These are phyloP conservation scores for Tolypocladium amazonense DNA, from an alignment of 2,329 filamentous ascomycete species.

Conservation along the genomic window DNA sequence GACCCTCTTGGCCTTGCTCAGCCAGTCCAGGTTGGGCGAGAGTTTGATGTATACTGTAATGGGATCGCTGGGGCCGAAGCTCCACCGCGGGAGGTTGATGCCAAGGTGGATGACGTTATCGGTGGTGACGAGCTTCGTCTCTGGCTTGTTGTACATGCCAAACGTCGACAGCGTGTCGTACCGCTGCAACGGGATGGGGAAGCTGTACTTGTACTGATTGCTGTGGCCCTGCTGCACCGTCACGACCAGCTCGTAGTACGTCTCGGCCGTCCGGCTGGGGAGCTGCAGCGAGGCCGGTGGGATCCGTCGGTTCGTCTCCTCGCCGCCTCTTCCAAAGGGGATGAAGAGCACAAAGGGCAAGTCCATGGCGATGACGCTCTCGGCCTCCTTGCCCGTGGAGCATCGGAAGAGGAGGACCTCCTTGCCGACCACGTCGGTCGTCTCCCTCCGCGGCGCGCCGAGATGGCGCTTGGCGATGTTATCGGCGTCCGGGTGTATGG, in stretches of 20 bases:
- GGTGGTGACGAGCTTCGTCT: conserved; percentile 72
- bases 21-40: conserved; percentile 83
- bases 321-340: conserved; percentile 81
- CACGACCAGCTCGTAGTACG: conserved; percentile 92
- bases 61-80: conserved; percentile 88
- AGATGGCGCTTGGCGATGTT: conserved; percentile 88
- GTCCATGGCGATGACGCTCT: conserved; percentile 91
- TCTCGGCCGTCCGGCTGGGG: conserved; percentile 88
- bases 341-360: conserved; percentile 96
- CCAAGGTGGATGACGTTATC: conserved; percentile 88
- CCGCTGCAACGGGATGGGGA: conserved; percentile 80
- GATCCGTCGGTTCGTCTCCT: conserved; percentile 81
- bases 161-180: conserved; percentile 98
- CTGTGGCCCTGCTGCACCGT: conserved; percentile 85
- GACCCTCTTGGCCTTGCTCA: conserved; percentile 81
- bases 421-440: conserved; percentile 87
- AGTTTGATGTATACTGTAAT: conserved; percentile 95
- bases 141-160: conserved; percentile 97
- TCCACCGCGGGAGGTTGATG: conserved; percentile 90
- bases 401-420: conserved; percentile 89
- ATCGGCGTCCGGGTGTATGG: conserved; percentile 92
- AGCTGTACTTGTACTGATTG: conserved; percentile 81
- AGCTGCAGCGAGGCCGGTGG: conserved; percentile 87
- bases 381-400: conserved; percentile 70
- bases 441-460: conserved; percentile 80